Evolutionary conservation across 768 basidiomycete species (phyloP), one percentile per base, ranked within the genome.

Genomic region (Sporobolomyces phaffii): DNA sequence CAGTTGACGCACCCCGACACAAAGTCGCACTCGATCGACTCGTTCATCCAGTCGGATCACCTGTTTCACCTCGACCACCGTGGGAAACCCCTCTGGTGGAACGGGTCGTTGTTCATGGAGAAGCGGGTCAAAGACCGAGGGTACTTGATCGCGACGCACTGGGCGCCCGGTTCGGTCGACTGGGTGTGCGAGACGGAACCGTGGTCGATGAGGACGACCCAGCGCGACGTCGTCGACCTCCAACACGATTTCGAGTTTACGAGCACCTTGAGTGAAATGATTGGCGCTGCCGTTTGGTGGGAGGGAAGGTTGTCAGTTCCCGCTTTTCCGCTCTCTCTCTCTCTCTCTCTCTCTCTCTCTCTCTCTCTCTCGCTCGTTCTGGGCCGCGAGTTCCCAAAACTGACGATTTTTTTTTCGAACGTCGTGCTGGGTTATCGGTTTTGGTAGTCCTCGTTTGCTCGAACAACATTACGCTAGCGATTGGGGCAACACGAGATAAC

Each of bases 151-250:
- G 68, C 68, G 22, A 64, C 68, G n/a, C 68, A 69, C 28, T 69
- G 62, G 62, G 62, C 68, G n/a, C 62, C 58, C 2, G 62, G 62
- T 0, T 53, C 57, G 2, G 58, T 53, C 24, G 68, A 69, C 45
- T 69, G 68, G 68, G 38, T 56, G 20, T 69, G 68, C 68, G 68
- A 69, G 22, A 68, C 66, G 5, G 67, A 69, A 28, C 68, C 68
- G 14, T 69, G 68, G 68, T 60, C 51, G 28, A 69, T 69, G 68
- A 47, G 66, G 5, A 62, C 63, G 43, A 62, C 60, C 44, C 47
- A 60, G 47, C 49, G 68, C 11, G 68, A 69, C 59, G 68, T 69
- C 31, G 47, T 41, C 45, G 54, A 60, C 11, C 40, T 69, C 29
- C 51, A 69, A 34, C 2, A 20, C 38, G 62, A 69, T 47, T 3